Evolutionary conservation across 768 basidiomycete species (phyloP).

Genomic region (Hydnomerulius pinastri): DNA sequence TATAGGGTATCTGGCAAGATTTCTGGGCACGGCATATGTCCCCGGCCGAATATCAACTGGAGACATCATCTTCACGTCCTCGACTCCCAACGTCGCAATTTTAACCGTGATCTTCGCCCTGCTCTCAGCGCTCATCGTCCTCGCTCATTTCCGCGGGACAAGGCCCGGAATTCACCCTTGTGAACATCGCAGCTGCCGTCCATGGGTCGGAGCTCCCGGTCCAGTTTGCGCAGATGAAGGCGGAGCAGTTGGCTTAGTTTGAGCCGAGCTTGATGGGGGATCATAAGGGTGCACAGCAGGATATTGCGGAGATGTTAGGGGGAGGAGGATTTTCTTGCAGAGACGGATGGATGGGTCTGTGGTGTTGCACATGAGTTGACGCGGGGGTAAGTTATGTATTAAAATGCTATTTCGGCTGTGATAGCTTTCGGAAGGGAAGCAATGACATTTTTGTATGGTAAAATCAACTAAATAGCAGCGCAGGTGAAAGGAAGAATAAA

Average conservation of each 20-base stretch:
- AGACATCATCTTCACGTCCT: conserved; percentile 25
- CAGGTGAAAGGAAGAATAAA: conserved; percentile 3
- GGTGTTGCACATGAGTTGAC: conserved; percentile 19
- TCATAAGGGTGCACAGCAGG: neutral
- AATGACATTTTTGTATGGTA: neutral
- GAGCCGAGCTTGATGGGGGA: neutral
- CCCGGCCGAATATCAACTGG: conserved; percentile 25
- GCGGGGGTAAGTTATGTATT: neutral
- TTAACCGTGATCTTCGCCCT: conserved; percentile 25
- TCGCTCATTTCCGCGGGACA: conserved; percentile 27
- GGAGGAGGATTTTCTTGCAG: conserved; percentile 14
- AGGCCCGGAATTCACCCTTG: conserved; percentile 24
- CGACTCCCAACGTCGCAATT: conserved; percentile 27
- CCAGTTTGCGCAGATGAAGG: conserved; percentile 15
- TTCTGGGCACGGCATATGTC: conserved; percentile 29
- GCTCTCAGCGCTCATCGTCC: conserved; percentile 18
- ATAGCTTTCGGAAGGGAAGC: neutral
- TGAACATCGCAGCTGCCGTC: conserved; percentile 21
- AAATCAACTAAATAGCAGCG: neutral
- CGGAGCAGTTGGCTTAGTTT: neutral
- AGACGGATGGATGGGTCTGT: conserved; percentile 19
- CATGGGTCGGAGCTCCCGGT: conserved; percentile 27
- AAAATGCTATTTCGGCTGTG: no score
- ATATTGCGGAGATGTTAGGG: conserved; percentile 9
- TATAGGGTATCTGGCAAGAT: conserved; percentile 21